Base-by-base conservation (phyloP, 1,139 yeast species). In the Candida sp. region DNA sequence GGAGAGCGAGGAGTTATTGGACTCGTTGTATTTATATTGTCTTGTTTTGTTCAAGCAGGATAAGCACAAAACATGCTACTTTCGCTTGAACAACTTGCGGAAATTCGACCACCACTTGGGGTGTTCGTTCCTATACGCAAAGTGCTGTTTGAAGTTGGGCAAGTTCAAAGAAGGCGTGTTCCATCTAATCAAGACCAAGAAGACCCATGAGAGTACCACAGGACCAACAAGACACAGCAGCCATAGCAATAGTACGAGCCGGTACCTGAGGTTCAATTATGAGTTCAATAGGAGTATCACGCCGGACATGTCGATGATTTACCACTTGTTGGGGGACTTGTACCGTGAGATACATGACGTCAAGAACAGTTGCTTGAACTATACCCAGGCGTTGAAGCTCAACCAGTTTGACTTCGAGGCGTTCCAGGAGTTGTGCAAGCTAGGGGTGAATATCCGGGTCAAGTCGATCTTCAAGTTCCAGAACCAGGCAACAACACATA, bases 381-480 rank as follows among this genome's bases (percentile, higher is more conserved):
- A 86, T 66, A 80, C 90, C 0, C 82, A 80, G 57, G 90, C 96
- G 0, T 73, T 91, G 51, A 82, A 83, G 53, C 69, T 78, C 52
- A 90, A 94, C 64, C 97, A 96, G 27, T 90, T 78, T 64, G 78
- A 91, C 47, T 92, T 96, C 81, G 98, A 91, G 63, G 93, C 98
- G 0, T 84, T 90, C 55, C 91, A 88, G 59, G 86, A 86, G 42
- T 72, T 94, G 45, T 86, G 94, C 62, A 80, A 80, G 53, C 73
- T 90, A 63, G 93, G 94, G 9, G 89, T 88, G 27, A 81, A 83
- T 54, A 78, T 90, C 27, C 78, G 83, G 47, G 85, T 86, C 7
- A 81, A 83, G 50, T 74, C 87, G 6, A 78, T 90, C 41, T 89
- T 80, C 67, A 81, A 78, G 46, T 56, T 62, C 25, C 62, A 57